Percentiles rank a stretch among this genome's conserved stretches.
These are phyloP conservation scores for Linnemannia schmuckeri DNA, from an alignment of 192 early-diverging fungal genomes.

Conservation along the genomic window DNA sequence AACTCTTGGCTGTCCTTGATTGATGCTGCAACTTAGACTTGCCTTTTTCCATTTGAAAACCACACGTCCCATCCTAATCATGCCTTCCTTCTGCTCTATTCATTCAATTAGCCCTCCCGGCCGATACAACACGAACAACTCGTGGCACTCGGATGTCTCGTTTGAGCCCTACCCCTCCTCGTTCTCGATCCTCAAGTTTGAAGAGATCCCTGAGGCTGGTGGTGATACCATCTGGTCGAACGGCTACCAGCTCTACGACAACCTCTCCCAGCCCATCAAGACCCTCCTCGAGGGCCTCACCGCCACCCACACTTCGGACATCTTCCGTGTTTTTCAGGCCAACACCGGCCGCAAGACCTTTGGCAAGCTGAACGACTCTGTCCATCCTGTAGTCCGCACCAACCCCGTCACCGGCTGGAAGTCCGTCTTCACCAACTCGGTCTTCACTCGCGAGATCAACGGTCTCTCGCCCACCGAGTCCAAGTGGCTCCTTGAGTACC, in stretches of 20 bases:
- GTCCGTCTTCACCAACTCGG: slow-evolving; percentile 72
- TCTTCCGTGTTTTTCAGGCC: slow-evolving; percentile 41
- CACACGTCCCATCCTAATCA: not conserved
- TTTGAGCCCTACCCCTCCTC: slow-evolving; percentile 54
- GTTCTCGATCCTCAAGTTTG: slow-evolving; percentile 56
- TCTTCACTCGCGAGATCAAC: slow-evolving; percentile 71
- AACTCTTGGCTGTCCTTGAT: not conserved
- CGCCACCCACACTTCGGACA: slow-evolving; percentile 65
- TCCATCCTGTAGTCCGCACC: slow-evolving; percentile 68
- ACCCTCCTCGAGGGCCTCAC: slow-evolving; percentile 69
- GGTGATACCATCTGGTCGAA: slow-evolving; percentile 62
- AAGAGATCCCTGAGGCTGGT: slow-evolving; percentile 50
- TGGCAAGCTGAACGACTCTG: slow-evolving; percentile 49
- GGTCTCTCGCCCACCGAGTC: slow-evolving; percentile 65
- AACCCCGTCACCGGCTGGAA: slow-evolving; percentile 82
- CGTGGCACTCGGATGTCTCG: slow-evolving; percentile 48
- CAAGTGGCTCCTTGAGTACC: slow-evolving; percentile 67
- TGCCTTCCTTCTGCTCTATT: not conserved
- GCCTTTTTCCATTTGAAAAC: not conserved
- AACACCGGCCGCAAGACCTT: slow-evolving; percentile 54
- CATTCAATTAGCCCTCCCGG: slow-evolving; percentile 18
- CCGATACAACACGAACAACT: slow-evolving; percentile 59
- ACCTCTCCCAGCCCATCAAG: slow-evolving; percentile 67
- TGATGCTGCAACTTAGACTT: not conserved
- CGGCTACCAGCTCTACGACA: slow-evolving; percentile 57